These are phyloP conservation scores for Vanderwaltozyma polyspora DNA, from an alignment of 805 yeast genomes.

Conservation along the genomic window DNA sequence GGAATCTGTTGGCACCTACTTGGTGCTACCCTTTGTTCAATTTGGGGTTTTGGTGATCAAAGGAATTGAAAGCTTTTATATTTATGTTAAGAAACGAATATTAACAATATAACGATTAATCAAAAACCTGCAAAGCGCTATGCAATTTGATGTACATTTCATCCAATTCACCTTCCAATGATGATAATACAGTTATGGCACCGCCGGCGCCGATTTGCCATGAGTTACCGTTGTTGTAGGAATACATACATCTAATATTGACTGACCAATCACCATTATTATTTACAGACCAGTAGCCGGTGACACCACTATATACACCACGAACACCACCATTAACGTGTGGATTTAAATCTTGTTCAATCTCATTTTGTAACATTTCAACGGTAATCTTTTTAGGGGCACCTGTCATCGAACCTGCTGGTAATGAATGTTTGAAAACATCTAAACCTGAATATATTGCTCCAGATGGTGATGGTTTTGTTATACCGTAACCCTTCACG, in stretches of 20 bases:
- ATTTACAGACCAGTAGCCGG: slow-evolving; percentile 87
- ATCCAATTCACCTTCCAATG: slow-evolving; percentile 77
- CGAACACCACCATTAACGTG: slow-evolving; percentile 29
- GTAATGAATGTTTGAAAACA: slow-evolving; percentile 63
- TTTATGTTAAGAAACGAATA: too few relatives aligned
- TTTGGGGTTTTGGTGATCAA: too few relatives aligned
- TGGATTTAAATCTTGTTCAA: slow-evolving; percentile 28
- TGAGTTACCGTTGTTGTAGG: slow-evolving; percentile 36
- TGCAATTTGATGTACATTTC: slow-evolving; percentile 77
- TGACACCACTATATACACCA: slow-evolving; percentile 88
- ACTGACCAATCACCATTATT: slow-evolving; percentile 95
- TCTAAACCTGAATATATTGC: slow-evolving; percentile 57
- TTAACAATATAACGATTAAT: too few relatives aligned
- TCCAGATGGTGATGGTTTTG: not conserved
- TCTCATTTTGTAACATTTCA: slow-evolving; percentile 50
- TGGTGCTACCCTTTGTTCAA: too few relatives aligned
- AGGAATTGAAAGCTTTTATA: too few relatives aligned
- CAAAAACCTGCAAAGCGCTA: slow-evolving; percentile 67
- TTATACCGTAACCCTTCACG: slow-evolving; percentile 46
- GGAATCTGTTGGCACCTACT: too few relatives aligned
- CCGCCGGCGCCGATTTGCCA: slow-evolving; percentile 99
- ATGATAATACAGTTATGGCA: slow-evolving; percentile 84
- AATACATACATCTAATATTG: slow-evolving; percentile 72
- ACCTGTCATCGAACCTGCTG: slow-evolving; percentile 99
- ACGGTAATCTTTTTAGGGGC: slow-evolving; percentile 95